Evolutionary conservation across 202 grass and related monocot species (phyloP), one percentile per base, ranked within the genome.

Genomic region (Brachypodium distachyon): DNA sequence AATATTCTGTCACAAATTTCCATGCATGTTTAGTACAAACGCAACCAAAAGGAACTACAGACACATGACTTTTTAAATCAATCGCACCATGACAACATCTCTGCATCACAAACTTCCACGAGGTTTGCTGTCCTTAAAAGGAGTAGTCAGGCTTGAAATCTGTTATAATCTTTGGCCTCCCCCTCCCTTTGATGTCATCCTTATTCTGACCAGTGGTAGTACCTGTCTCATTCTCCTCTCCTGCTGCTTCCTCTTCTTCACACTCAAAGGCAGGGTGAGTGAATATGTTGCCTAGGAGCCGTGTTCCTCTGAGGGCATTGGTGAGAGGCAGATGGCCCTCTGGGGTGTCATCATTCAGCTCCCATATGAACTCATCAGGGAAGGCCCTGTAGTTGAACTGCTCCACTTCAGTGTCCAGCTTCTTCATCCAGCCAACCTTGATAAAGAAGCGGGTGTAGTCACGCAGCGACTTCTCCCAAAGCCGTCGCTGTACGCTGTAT

Each of bases 381-480:
- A 99, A 99, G 26, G 92, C 61, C 71, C 92, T 82, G 81, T 99
- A 99, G 55, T 92, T 92, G 85, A 87, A 83, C 44, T 99, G 96
- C 74, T 86, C 87, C 47, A 99, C 76, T 34, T 99, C 96, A 1
- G 85, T 93, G 61, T 99, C 96, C 36, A 99, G 92, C 83, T 89
- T 88, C 96, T 93, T 99, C 96, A 99, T 99, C 96, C 96, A 99
- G 23, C 87, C 87, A 3, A 99, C 34, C 52, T 70, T 84, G 78
- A 99, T 91, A 81, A 99, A 99, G 59, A 99, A 89, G 28, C 89
- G 87, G 13, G 92, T 96, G 87, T 93, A 99, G 83, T 99, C 96
- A 11, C 81, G 61, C 34, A 17, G 38, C 1, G 89, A 86, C 68
- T 99, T 99, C 73, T 93, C 96, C 89, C 87, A 99, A 47, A 99